phyloP scores from a whole-genome alignment of 1,284 basidiomycete genomes.

The Malassezia brasiliensis region DNA sequence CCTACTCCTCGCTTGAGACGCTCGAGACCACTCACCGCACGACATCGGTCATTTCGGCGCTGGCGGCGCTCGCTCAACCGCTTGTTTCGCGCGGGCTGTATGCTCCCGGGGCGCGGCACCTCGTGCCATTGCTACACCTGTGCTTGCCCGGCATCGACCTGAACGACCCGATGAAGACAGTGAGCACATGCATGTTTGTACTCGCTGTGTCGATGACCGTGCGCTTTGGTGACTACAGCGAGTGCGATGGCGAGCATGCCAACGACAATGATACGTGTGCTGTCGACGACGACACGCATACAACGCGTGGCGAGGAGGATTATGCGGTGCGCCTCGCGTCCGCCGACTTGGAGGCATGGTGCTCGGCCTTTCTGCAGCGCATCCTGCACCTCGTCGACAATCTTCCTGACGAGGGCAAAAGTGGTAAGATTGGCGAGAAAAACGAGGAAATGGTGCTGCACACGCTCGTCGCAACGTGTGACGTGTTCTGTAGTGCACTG shows the following conservation, averaged over 20 bases:
- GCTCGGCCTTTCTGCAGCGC: slow-evolving; percentile 72
- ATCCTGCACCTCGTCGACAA: slow-evolving; percentile 82
- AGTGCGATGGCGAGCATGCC: not conserved
- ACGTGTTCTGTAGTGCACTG: slow-evolving; percentile 75
- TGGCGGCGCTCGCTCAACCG: slow-evolving; percentile 70
- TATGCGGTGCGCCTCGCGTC: slow-evolving; percentile 55
- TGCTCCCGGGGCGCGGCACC: slow-evolving; percentile 73
- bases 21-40: slow-evolving; percentile 51
- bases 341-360: slow-evolving; percentile 79
- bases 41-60: slow-evolving; percentile 63
- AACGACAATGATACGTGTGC: not conserved
- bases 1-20: slow-evolving; percentile 76
- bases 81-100: slow-evolving; percentile 67
- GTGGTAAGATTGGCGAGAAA: slow-evolving; percentile 68
- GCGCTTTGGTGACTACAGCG: slow-evolving; percentile 67
- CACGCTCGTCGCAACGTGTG: slow-evolving; percentile 69
- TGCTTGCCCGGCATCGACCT: slow-evolving; percentile 85
- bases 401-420: slow-evolving; percentile 75
- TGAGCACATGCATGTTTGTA: slow-evolving; percentile 66
- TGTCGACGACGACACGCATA: slow-evolving; percentile 26
- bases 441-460: slow-evolving; percentile 73
- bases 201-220: slow-evolving; percentile 67
- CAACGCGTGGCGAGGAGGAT: slow-evolving; percentile 54
- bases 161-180: slow-evolving; percentile 87
- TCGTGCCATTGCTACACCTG: slow-evolving; percentile 77